Conservation (phyloP, 352 stramenopile species). For the Phytopythium cucurbitacearum region DNA sequence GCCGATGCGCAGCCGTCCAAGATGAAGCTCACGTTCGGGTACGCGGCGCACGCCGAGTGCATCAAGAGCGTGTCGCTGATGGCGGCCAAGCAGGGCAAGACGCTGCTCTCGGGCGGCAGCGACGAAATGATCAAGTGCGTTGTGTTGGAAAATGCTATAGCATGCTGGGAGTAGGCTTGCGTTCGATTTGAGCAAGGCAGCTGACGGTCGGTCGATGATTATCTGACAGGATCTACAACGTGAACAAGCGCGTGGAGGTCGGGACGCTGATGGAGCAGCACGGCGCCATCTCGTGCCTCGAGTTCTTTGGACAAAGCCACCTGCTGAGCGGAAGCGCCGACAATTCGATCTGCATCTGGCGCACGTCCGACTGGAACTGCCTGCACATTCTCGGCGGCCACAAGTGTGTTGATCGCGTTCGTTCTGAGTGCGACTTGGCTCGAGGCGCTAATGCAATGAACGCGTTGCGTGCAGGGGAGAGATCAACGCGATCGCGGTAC, state of each 20-base stretch:
- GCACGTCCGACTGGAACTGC: slow-evolving; percentile 87
- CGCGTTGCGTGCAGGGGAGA: slow-evolving; percentile 37
- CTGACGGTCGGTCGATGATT: neutral
- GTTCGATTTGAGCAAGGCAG: neutral
- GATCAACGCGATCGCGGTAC: slow-evolving; percentile 81
- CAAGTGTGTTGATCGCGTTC: slow-evolving; percentile 42
- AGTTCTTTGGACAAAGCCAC: slow-evolving; percentile 85
- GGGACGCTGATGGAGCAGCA: slow-evolving; percentile 86
- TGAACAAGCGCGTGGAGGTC: slow-evolving; percentile 84
- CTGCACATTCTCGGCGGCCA: slow-evolving; percentile 86
- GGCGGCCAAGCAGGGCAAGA: slow-evolving; percentile 75
- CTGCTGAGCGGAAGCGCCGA: slow-evolving; percentile 85
- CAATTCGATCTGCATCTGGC: slow-evolving; percentile 89
- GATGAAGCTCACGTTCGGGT: slow-evolving; percentile 86
- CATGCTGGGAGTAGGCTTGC: neutral
- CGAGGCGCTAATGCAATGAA: neutral
- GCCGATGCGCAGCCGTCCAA: slow-evolving; percentile 26
- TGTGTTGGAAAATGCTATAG: neutral
- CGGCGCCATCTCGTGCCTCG: slow-evolving; percentile 79
- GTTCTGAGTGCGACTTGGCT: neutral
- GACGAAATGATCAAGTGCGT: slow-evolving; percentile 88
- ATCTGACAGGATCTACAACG: slow-evolving; percentile 77
- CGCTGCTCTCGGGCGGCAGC: slow-evolving; percentile 71
- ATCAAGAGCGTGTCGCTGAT: slow-evolving; percentile 86
- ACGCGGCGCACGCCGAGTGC: slow-evolving; percentile 77